phyloP scores from a whole-genome alignment of 2,329 filamentous ascomycete genomes.

The Pseudogymnoascus sp. region DNA sequence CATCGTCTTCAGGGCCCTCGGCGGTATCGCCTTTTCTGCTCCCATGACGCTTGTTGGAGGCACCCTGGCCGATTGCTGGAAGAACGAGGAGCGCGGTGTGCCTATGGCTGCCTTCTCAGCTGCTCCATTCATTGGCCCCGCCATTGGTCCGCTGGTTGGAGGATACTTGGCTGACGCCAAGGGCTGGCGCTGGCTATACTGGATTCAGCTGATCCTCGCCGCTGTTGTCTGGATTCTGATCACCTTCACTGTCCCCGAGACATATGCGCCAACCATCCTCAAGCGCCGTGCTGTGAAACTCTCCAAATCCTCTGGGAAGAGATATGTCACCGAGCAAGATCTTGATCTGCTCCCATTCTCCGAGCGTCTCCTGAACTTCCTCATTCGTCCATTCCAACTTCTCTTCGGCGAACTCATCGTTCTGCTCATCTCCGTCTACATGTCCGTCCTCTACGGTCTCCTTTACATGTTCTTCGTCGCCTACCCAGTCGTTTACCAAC shows the following conservation, averaged over 20 bases:
- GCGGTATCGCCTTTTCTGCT: slow-evolving; percentile 76
- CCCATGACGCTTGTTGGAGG: slow-evolving; percentile 83
- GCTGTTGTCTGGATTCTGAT: slow-evolving; percentile 64
- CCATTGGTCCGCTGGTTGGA: slow-evolving; percentile 67
- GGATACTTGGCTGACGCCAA: slow-evolving; percentile 63
- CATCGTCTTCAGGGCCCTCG: slow-evolving; percentile 66
- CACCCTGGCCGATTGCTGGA: slow-evolving; percentile 77
- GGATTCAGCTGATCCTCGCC: slow-evolving; percentile 73
- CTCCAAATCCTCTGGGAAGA: slow-evolving; percentile 58
- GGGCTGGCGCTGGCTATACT: slow-evolving; percentile 81
- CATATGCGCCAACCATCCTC: slow-evolving; percentile 74
- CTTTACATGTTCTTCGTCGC: slow-evolving; percentile 22
- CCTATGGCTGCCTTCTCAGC: slow-evolving; percentile 82
- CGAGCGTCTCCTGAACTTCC: slow-evolving; percentile 64
- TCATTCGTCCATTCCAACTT: slow-evolving; percentile 76
- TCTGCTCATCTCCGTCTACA: slow-evolving; percentile 74
- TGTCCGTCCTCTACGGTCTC: slow-evolving; percentile 70
- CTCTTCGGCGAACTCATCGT: slow-evolving; percentile 80
- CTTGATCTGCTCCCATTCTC: slow-evolving; percentile 61
- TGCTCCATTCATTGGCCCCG: slow-evolving; percentile 74
- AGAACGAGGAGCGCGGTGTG: slow-evolving; percentile 71
- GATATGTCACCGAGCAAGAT: slow-evolving; percentile 69
- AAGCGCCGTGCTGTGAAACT: slow-evolving; percentile 61
- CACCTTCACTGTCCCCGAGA: slow-evolving; percentile 84
- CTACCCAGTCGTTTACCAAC: slow-evolving; percentile 58